Evolutionary conservation across 2,329 filamentous ascomycete genomes (phyloP).

Genomic region (Ophiostoma sp.): DNA sequence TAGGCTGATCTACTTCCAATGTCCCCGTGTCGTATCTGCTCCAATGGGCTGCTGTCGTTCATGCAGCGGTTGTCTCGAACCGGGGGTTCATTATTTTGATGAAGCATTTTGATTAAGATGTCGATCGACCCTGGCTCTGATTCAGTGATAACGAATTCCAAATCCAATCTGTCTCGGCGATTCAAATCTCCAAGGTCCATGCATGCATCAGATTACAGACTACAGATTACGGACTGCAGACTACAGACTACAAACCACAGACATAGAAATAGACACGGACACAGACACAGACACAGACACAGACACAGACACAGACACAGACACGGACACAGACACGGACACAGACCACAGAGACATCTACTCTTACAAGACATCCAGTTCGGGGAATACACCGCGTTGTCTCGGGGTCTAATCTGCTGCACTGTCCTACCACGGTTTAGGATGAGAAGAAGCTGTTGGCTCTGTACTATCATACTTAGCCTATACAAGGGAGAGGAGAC

Average conservation of each 20-base stretch:
- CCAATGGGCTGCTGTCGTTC: background rate
- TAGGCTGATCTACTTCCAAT: background rate
- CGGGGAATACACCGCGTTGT: conserved; percentile 17
- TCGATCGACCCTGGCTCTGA: background rate
- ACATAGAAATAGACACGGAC: background rate
- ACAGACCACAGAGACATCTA: too few relatives aligned
- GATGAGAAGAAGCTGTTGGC: background rate
- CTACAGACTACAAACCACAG: background rate
- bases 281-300: too few relatives aligned
- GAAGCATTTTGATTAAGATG: background rate
- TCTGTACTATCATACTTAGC: background rate
- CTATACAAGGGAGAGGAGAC: background rate
- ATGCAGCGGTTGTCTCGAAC: background rate
- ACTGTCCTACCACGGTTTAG: background rate
- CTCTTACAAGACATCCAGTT: background rate
- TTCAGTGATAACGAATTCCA: background rate
- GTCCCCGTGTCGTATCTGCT: background rate
- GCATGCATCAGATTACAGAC: background rate
- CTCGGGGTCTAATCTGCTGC: conserved; percentile 13
- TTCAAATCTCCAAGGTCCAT: background rate
- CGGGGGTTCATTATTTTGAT: background rate
- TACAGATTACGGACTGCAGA: background rate
- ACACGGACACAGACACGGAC: too few relatives aligned
- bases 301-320: too few relatives aligned
- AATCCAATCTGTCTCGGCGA: background rate